A percentile compares a stretch with the other conserved stretches of the same genome.
Evolutionary conservation across 2,329 filamentous ascomycete genomes (phyloP).

Genomic region (Camillea tinctor): DNA sequence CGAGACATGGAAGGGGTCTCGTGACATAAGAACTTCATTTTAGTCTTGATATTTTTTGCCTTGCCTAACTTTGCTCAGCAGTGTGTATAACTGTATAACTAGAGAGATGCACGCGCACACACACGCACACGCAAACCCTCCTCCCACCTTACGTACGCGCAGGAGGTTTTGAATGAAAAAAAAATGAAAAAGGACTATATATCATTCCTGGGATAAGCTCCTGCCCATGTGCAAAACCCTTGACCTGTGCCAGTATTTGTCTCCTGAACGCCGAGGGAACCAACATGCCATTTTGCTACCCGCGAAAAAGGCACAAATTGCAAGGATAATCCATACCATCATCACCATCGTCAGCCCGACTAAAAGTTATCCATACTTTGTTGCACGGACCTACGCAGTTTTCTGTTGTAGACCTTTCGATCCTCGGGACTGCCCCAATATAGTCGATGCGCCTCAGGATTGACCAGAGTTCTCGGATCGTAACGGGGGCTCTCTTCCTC

Average conservation of each 20-base stretch:
- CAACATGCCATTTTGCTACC: neutral
- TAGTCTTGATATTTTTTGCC: too few species aligned
- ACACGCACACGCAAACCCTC: neutral
- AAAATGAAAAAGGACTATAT: too few species aligned
- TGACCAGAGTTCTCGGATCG: constrained; percentile 83
- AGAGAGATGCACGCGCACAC: neutral
- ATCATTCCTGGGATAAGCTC: neutral
- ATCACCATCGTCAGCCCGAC: constrained; percentile 4
- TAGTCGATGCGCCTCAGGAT: constrained; percentile 80
- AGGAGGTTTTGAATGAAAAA: neutral
- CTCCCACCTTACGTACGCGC: neutral
- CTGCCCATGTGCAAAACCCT: neutral
- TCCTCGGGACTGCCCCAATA: constrained; percentile 82
- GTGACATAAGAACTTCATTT: too few species aligned
- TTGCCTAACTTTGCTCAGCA: neutral
- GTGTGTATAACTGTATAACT: too few species aligned
- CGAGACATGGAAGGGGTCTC: too few species aligned
- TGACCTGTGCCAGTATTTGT: neutral
- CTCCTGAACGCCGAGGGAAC: neutral
- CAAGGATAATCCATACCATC: constrained; percentile 1
- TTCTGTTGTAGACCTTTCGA: constrained; percentile 80
- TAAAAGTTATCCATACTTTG: constrained; percentile 59
- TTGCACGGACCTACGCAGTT: constrained; percentile 75
- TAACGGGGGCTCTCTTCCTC: constrained; percentile 87
- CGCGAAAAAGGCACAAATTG: neutral